A percentile compares a stretch with the other conserved stretches of the same genome.
These are phyloP conservation scores for Sarocladium brachiariae DNA, from an alignment of 2,329 filamentous ascomycete species.

Conservation along the genomic window DNA sequence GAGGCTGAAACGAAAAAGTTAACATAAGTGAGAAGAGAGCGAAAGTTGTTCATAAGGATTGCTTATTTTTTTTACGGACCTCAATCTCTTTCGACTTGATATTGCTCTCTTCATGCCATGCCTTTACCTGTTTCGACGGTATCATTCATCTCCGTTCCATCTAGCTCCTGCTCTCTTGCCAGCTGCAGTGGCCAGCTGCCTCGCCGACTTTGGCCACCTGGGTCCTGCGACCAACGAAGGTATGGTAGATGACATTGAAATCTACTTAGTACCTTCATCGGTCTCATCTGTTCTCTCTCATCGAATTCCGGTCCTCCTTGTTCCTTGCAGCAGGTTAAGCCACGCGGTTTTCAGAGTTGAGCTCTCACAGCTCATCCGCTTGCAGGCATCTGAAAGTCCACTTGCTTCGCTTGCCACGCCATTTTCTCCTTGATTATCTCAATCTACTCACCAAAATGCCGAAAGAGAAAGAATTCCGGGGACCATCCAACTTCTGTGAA, in stretches of 20 bases:
- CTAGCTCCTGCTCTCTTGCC: background rate
- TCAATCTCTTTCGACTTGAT: too few relatives aligned
- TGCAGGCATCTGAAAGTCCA: background rate
- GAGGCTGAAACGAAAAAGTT: constrained; percentile 8
- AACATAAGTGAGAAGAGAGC: background rate
- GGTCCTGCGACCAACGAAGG: too few relatives aligned
- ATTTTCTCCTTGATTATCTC: background rate
- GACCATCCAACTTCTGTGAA: constrained; percentile 27
- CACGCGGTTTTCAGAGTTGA: too few relatives aligned
- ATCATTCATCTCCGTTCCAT: background rate
- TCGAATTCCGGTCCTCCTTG: too few relatives aligned
- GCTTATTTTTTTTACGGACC: too few relatives aligned
- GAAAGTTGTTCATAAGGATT: too few relatives aligned
- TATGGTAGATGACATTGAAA: too few relatives aligned
- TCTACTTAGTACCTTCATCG: too few relatives aligned
- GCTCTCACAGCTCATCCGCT: too few relatives aligned
- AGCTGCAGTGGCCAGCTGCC: background rate
- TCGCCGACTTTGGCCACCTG: background rate
- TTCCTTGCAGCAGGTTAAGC: too few relatives aligned
- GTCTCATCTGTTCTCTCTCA: too few relatives aligned
- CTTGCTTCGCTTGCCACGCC: background rate
- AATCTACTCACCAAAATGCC: background rate
- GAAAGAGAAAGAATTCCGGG: background rate
- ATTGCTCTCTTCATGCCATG: too few relatives aligned
- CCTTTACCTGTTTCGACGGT: background rate